Conservation (phyloP, 257 asterid genomes). For the Anisodus tanguticus region DNA sequence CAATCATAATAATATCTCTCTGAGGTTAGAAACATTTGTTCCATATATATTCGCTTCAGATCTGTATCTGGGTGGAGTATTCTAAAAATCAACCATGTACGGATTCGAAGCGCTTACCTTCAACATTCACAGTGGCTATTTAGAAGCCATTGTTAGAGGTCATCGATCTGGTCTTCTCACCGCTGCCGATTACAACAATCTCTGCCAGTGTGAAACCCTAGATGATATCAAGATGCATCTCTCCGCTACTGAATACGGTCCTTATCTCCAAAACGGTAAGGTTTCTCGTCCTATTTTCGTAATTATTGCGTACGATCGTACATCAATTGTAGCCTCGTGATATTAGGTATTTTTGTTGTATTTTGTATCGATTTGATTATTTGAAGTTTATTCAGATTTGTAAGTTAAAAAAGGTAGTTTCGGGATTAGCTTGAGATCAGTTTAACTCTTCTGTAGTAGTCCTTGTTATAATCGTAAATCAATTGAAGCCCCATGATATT, state of each 20-base stretch:
- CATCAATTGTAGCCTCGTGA: neutral
- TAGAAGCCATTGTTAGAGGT: constrained; percentile 93
- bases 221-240: constrained; percentile 97
- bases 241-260: constrained; percentile 92
- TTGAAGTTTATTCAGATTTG: no score
- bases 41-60: constrained; percentile 52
- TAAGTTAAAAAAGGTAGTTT: neutral
- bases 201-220: constrained; percentile 88
- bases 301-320: no score
- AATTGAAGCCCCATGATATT: neutral
- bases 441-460: neutral
- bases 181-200: constrained; percentile 89
- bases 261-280: constrained; percentile 84
- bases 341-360: no score
- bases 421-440: neutral
- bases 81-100: constrained; percentile 54
- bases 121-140: constrained; percentile 89
- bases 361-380: no score
- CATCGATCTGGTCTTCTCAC: constrained; percentile 87
- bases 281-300: no score
- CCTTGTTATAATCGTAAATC: neutral
- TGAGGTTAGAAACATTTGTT: neutral
- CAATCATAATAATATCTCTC: neutral
- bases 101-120: constrained; percentile 95
- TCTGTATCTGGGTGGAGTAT: constrained; percentile 41